A percentile compares a stretch with the other conserved stretches of the same genome.
phyloP scores from a whole-genome alignment of 352 stramenopile genomes.

The Phytophthora agathidicida region DNA sequence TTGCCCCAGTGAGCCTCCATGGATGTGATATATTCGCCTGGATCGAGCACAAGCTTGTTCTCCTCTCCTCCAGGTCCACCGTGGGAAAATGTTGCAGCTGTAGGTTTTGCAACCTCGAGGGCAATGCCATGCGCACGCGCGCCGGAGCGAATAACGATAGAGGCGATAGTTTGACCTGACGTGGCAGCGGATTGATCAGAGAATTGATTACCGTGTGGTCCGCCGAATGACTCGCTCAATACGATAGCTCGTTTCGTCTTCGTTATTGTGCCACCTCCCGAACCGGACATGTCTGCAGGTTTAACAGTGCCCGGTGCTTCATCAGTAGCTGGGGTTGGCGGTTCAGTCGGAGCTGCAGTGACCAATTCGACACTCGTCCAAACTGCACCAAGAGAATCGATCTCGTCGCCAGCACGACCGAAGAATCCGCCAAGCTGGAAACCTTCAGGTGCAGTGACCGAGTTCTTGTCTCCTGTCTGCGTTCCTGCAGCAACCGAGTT shows the following conservation, averaged over 20 bases:
- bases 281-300: background rate
- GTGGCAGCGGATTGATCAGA: constrained; percentile 9
- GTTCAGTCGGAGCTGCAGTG: background rate
- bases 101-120: constrained; percentile 4
- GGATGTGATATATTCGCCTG: constrained; percentile 11
- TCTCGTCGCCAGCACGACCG: constrained; percentile 11
- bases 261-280: constrained; percentile 2
- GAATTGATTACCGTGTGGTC: constrained; percentile 16
- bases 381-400: constrained; percentile 2
- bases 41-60: constrained; percentile 11
- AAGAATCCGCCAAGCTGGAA: constrained; percentile 13
- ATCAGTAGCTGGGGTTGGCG: background rate
- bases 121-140: constrained; percentile 13
- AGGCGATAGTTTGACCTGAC: constrained; percentile 10
- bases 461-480: constrained; percentile 7
- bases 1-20: constrained; percentile 25
- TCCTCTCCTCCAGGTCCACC: constrained; percentile 14
- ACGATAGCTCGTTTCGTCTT: constrained; percentile 6
- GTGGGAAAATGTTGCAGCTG: constrained; percentile 10
- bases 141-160: constrained; percentile 10
- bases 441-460: background rate
- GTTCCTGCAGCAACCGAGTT: constrained; percentile 4
- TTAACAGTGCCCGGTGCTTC: constrained; percentile 4
- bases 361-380: constrained; percentile 11
- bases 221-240: constrained; percentile 13